phyloP scores from a whole-genome alignment of 1,284 basidiomycete genomes.

The Malassezia cuniculi region DNA sequence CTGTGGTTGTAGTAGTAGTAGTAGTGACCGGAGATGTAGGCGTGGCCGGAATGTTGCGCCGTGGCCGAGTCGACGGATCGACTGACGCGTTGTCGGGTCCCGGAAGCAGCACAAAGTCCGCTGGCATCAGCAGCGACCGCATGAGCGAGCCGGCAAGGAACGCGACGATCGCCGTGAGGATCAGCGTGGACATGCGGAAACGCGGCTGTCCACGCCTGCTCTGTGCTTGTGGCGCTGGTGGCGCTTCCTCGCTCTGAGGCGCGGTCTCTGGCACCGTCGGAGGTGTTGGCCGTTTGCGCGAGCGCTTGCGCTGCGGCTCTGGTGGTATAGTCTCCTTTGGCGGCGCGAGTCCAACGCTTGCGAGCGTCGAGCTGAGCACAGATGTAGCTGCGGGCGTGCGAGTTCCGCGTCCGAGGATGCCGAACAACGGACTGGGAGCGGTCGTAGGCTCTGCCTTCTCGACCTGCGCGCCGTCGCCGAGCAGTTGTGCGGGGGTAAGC shows the following conservation, averaged over 20 bases:
- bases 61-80: too few relatives aligned
- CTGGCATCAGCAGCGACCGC: constrained; percentile 68
- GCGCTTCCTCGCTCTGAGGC: neutral
- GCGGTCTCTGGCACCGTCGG: neutral
- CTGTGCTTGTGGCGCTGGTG: neutral
- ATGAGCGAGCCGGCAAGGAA: constrained; percentile 81
- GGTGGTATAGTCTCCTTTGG: neutral
- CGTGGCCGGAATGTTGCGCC: too few relatives aligned
- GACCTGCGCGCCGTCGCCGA: constrained; percentile 2
- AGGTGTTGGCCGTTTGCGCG: neutral
- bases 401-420: too few relatives aligned
- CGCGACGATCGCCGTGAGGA: constrained; percentile 70
- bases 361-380: constrained; percentile 1
- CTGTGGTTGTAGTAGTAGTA: too few relatives aligned
- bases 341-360: neutral
- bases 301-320: neutral
- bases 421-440: neutral
- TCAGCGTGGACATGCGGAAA: constrained; percentile 28
- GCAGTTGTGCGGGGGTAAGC: constrained; percentile 9
- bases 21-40: too few relatives aligned
- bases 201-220: constrained; percentile 3
- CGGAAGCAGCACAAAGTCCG: constrained; percentile 61
- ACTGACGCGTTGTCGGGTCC: too few relatives aligned
- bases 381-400: too few relatives aligned
- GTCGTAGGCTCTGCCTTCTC: constrained; percentile 3